phyloP scores from a whole-genome alignment of 2,329 filamentous ascomycete genomes.

The Sporothrix variecibatus region DNA sequence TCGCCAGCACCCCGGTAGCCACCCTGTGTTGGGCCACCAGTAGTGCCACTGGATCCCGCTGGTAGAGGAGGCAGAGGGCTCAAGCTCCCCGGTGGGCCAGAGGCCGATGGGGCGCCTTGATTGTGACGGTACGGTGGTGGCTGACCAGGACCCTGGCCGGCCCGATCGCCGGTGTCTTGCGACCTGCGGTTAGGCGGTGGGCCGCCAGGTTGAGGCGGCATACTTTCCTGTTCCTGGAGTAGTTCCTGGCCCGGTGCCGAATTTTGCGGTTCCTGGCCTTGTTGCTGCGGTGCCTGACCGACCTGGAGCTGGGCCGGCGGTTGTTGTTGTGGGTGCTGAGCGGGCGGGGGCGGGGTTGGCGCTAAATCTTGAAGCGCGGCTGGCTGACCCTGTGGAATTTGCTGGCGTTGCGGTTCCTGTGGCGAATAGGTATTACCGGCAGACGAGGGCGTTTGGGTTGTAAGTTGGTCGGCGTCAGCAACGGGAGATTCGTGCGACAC shows the following conservation, averaged over 20 bases:
- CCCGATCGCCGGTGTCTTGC: conserved; percentile 50
- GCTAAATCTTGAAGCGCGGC: conserved; percentile 23
- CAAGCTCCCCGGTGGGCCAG: conserved; percentile 37
- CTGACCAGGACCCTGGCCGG: conserved; percentile 43
- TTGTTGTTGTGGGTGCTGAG: conserved; percentile 24
- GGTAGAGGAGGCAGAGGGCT: conserved; percentile 45
- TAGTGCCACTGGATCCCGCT: conserved; percentile 31
- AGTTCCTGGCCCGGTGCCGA: conserved; percentile 3
- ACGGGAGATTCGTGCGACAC: conserved; percentile 62
- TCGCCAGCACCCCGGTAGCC: conserved; percentile 37
- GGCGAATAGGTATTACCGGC: conserved; percentile 37
- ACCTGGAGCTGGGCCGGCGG: conserved; percentile 41
- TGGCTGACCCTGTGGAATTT: conserved; percentile 28
- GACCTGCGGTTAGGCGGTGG: conserved; percentile 49
- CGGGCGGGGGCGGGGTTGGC: conserved; percentile 28
- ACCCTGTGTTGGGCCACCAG: conserved; percentile 39
- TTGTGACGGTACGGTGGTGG: conserved; percentile 56
- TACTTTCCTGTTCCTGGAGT: conserved; percentile 35
- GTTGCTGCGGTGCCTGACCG: conserved; percentile 36
- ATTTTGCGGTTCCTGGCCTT: conserved; percentile 18
- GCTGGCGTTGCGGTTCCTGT: conserved; percentile 38
- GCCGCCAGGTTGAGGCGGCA: conserved; percentile 50
- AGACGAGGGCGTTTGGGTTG: conserved; percentile 47
- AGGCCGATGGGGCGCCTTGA: conserved; percentile 38
- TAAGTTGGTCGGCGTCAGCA: conserved; percentile 51